Evolutionary conservation across 2,329 filamentous ascomycete genomes (phyloP).

Genomic region (Botrytis cinerea): DNA sequence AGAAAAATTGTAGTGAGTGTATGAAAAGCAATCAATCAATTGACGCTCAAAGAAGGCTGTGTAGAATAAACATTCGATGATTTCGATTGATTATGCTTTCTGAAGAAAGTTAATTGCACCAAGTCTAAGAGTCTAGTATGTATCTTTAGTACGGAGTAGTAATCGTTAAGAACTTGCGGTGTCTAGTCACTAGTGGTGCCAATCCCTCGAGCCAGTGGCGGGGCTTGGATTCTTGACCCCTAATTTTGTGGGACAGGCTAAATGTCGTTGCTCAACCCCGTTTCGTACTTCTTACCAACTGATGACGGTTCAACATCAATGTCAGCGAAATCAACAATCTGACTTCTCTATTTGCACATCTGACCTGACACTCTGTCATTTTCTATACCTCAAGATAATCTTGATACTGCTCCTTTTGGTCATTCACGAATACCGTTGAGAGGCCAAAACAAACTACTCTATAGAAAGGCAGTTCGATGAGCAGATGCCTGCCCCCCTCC

Average conservation of each 20-base stretch:
- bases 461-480: background rate
- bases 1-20: background rate
- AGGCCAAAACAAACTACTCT: background rate
- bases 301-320: background rate
- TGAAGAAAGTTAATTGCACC: background rate
- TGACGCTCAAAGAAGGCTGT: background rate
- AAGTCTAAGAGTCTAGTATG: background rate
- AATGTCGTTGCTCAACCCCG: background rate
- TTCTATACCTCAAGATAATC: background rate
- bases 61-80: background rate
- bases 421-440: background rate
- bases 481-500: conserved; percentile 1
- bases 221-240: background rate
- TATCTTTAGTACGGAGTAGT: background rate
- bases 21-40: conserved; percentile 6
- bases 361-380: background rate
- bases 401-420: background rate
- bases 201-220: conserved; percentile 5
- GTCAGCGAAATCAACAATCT: background rate
- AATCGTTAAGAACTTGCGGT: conserved; percentile 2
- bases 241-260: background rate
- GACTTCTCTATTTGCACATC: background rate
- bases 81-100: background rate
- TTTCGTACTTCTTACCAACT: background rate
- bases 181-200: background rate